phyloP scores from a whole-genome alignment of 768 basidiomycete species.

The Pleurotus platypus region DNA sequence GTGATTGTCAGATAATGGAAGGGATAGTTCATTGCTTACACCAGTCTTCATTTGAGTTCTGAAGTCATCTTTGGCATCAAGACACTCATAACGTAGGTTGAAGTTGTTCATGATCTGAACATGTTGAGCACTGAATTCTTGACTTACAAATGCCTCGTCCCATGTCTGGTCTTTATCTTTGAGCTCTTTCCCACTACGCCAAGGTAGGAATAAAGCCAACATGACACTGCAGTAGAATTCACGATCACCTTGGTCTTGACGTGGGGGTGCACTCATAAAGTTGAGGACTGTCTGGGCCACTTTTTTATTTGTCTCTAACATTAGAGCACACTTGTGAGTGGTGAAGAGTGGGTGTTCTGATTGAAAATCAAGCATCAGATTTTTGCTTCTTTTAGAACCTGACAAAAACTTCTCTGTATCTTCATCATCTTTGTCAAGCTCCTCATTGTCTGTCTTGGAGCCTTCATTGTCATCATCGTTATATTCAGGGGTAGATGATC shows the following conservation, averaged over 20 bases:
- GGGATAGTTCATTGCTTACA: background rate
- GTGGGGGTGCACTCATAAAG: slow-evolving; percentile 27
- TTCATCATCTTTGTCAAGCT: background rate
- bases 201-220: slow-evolving; percentile 29
- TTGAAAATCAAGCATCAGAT: background rate
- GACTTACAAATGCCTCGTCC: slow-evolving; percentile 16
- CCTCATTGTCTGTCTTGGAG: background rate
- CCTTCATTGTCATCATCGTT: background rate
- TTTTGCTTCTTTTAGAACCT: background rate
- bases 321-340: slow-evolving; percentile 9
- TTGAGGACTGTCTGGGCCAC: slow-evolving; percentile 18
- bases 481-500: background rate
- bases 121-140: slow-evolving; percentile 10
- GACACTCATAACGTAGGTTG: slow-evolving; percentile 10
- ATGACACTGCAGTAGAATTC: slow-evolving; percentile 30
- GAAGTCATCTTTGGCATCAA: slow-evolving; percentile 22
- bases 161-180: slow-evolving; percentile 16
- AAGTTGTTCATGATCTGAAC: slow-evolving; percentile 18
- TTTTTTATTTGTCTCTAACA: background rate
- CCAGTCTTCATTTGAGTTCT: slow-evolving; percentile 13
- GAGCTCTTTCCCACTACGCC: slow-evolving; percentile 23
- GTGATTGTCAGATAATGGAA: background rate
- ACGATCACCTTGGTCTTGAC: slow-evolving; percentile 25
- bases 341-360: slow-evolving; percentile 9
- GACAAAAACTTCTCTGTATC: background rate